Conservation (phyloP, 2,329 filamentous ascomycete species). For the Colletotrichum incanum region DNA sequence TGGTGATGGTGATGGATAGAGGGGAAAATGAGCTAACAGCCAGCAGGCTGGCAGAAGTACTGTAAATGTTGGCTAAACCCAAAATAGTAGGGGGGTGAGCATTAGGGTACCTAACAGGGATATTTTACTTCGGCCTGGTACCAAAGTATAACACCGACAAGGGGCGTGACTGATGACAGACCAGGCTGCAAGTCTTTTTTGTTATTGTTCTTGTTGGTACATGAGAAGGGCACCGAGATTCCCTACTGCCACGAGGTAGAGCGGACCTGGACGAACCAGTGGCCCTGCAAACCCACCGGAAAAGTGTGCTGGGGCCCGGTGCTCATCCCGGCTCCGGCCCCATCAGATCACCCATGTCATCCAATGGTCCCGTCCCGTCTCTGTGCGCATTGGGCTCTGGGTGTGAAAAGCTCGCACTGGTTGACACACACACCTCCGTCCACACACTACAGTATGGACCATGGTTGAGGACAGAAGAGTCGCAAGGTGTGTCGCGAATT, state of each 20-base stretch:
- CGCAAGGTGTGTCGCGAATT: neutral
- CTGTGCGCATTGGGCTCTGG: conserved; percentile 1
- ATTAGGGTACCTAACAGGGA: too few relatives aligned
- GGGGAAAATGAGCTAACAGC: too few relatives aligned
- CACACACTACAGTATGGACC: too few relatives aligned
- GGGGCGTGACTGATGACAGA: neutral
- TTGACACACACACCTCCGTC: too few relatives aligned
- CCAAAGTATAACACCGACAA: conserved; percentile 6
- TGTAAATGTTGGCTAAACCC: too few relatives aligned
- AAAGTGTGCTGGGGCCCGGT: conserved; percentile 22
- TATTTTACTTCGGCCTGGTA: too few relatives aligned
- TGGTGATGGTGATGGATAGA: too few relatives aligned
- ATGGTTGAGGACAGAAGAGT: neutral
- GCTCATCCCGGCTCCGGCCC: conserved; percentile 19
- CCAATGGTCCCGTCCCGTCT: conserved; percentile 27
- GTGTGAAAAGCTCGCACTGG: neutral
- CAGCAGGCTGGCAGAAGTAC: too few relatives aligned
- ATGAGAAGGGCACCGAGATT: neutral
- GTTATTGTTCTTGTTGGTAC: conserved; percentile 1
- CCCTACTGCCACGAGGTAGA: conserved; percentile 32
- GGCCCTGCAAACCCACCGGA: conserved; percentile 28
- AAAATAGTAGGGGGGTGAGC: too few relatives aligned
- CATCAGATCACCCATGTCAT: conserved; percentile 23
- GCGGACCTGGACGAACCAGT: conserved; percentile 14
- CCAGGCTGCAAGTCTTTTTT: neutral